These are phyloP conservation scores for Diaporthe longicolla DNA, from an alignment of 2,329 filamentous ascomycete genomes.

Conservation along the genomic window DNA sequence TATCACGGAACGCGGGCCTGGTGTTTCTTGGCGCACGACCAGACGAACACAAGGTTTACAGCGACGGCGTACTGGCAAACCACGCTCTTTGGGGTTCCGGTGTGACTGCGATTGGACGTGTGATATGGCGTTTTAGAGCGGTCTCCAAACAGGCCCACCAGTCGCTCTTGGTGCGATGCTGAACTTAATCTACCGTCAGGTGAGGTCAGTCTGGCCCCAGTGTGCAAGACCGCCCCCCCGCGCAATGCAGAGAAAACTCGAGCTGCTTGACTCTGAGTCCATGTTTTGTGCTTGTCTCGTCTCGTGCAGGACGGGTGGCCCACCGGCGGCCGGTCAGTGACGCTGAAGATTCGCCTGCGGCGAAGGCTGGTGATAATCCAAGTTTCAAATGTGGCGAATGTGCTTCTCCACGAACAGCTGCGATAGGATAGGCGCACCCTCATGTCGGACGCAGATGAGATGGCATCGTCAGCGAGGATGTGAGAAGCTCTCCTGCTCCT, in stretches of 20 bases:
- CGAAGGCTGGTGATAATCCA: constrained; percentile 2
- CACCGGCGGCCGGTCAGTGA: constrained; percentile 4
- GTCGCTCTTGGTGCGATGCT: constrained; percentile 14
- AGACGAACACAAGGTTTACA: constrained; percentile 28
- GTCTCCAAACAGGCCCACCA: constrained; percentile 27
- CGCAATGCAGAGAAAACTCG: constrained; percentile 4
- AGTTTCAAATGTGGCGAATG: constrained; percentile 17
- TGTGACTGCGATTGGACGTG: constrained; percentile 37
- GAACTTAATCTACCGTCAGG: constrained; percentile 15
- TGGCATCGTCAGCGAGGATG: constrained; percentile 24
- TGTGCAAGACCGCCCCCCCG: no score
- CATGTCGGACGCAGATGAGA: constrained; percentile 8
- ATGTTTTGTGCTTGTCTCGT: constrained; percentile 21
- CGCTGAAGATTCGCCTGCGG: constrained; percentile 8
- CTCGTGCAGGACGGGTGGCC: constrained; percentile 8
- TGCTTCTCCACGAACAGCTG: neutral
- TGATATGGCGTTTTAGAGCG: constrained; percentile 25
- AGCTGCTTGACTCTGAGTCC: constrained; percentile 17
- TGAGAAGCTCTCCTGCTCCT: neutral
- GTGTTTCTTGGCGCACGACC: constrained; percentile 25
- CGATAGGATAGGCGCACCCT: neutral
- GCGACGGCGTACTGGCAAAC: neutral
- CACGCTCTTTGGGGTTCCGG: neutral
- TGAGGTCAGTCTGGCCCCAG: neutral
- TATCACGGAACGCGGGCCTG: constrained; percentile 24